These are phyloP conservation scores for Curvularia eragrostidis DNA, from an alignment of 2,329 filamentous ascomycete species.

Conservation along the genomic window DNA sequence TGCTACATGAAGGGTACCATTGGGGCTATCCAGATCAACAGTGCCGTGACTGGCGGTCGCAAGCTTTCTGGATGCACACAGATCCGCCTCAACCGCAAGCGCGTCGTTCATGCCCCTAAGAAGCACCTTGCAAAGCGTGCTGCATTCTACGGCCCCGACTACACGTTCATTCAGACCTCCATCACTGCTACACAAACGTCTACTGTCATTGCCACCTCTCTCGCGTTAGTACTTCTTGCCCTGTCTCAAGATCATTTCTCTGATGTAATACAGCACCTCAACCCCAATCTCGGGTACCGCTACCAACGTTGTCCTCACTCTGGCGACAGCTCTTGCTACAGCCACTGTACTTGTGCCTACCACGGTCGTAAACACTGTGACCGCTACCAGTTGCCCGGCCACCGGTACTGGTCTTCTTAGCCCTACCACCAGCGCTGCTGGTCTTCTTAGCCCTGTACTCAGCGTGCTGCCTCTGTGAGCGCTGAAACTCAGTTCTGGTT, in stretches of 20 bases:
- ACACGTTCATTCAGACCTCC: neutral
- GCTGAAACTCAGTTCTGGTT: neutral
- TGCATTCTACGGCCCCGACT: constrained; percentile 7
- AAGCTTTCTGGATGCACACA: constrained; percentile 17
- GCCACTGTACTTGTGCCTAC: neutral
- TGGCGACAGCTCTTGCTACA: neutral
- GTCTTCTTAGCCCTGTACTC: neutral
- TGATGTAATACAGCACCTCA: constrained; percentile 7
- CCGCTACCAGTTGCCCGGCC: constrained; percentile 1
- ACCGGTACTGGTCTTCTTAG: neutral
- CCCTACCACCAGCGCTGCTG: neutral
- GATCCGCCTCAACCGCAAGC: constrained; percentile 23
- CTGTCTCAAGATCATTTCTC: neutral
- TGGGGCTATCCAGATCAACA: constrained; percentile 14
- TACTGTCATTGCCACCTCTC: neutral
- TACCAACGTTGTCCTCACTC: neutral
- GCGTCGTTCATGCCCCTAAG: constrained; percentile 7
- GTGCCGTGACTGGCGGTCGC: constrained; percentile 30
- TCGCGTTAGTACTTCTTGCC: neutral
- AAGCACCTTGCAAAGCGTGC: constrained; percentile 2
- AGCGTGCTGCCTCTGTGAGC: neutral
- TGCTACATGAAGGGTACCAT: constrained; percentile 37
- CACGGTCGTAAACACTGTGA: constrained; percentile 2
- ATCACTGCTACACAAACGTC: neutral
- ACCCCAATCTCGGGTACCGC: constrained; percentile 2